Conservation (phyloP, 176 grass and related monocot genomes). For the Cymbopogon citratus region DNA sequence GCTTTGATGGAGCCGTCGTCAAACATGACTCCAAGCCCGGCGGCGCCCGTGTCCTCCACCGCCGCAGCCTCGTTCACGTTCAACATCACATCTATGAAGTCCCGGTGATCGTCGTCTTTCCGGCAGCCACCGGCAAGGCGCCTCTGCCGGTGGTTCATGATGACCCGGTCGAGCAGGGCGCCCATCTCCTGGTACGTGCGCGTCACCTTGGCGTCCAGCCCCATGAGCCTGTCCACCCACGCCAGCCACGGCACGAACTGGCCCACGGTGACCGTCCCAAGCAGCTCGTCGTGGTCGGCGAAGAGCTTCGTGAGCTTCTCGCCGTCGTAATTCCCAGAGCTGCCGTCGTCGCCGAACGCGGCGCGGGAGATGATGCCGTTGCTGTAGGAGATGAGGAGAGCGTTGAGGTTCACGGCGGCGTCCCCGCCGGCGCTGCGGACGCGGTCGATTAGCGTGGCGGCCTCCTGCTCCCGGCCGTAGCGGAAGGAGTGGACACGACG, state of each 20-base stretch:
- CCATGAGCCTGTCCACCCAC: constrained; percentile 43
- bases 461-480: constrained; percentile 17
- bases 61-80: constrained; percentile 27
- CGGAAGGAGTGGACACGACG: constrained; percentile 15
- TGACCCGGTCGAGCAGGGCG: background rate
- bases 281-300: background rate
- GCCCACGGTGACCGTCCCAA: background rate
- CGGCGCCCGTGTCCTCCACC: background rate
- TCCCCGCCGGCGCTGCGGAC: background rate
- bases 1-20: too few species aligned
- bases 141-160: background rate
- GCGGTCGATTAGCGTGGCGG: background rate
- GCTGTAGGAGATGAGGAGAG: background rate
- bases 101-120: background rate
- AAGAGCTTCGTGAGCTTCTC: background rate
- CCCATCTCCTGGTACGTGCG: background rate
- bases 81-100: constrained; percentile 39
- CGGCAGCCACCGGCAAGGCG: background rate
- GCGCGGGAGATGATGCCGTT: background rate
- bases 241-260: constrained; percentile 50
- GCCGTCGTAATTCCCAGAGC: background rate
- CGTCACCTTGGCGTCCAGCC: background rate
- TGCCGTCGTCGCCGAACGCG: background rate
- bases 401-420: background rate
- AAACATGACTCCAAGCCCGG: too few species aligned